Evolutionary conservation across 192 early-diverging fungal genomes (phyloP).

Genomic region (Coemansia sp.): DNA sequence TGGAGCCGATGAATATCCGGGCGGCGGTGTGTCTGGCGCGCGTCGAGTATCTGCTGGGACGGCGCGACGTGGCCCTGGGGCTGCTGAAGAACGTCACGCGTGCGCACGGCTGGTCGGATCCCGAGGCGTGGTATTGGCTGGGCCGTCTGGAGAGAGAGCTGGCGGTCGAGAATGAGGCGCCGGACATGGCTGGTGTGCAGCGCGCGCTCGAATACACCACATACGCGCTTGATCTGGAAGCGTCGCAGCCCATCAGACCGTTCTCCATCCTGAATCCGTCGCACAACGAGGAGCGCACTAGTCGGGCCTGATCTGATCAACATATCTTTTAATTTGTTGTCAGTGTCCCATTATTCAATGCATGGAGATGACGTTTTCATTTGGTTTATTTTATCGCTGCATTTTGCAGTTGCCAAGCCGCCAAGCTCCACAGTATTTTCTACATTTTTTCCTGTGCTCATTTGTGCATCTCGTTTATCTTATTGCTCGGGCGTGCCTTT

Average conservation of each 20-base stretch:
- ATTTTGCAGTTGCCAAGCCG: not conserved
- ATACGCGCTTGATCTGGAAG: conserved; percentile 49
- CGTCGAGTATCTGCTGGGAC: conserved; percentile 37
- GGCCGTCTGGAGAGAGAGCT: conserved; percentile 46
- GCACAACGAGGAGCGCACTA: no score
- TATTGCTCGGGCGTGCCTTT: no score
- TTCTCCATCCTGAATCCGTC: conserved; percentile 24
- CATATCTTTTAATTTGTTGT: not conserved
- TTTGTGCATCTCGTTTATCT: not conserved
- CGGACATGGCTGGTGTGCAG: conserved; percentile 10
- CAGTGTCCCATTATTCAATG: no score
- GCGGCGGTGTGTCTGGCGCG: conserved; percentile 43
- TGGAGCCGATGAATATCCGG: conserved; percentile 38
- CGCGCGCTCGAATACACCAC: conserved; percentile 36
- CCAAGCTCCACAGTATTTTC: no score
- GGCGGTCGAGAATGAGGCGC: conserved; percentile 21
- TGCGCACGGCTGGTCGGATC: conserved; percentile 51
- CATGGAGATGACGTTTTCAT: no score
- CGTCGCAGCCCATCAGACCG: conserved; percentile 39
- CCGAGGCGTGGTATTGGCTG: conserved; percentile 53
- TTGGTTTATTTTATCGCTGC: no score
- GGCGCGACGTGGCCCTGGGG: conserved; percentile 44
- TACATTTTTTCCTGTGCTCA: no score
- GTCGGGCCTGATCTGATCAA: no score
- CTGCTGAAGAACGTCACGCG: conserved; percentile 48